Base-by-base conservation (phyloP, 345 rosid species). In the Cardamine chenopodiifolia region DNA sequence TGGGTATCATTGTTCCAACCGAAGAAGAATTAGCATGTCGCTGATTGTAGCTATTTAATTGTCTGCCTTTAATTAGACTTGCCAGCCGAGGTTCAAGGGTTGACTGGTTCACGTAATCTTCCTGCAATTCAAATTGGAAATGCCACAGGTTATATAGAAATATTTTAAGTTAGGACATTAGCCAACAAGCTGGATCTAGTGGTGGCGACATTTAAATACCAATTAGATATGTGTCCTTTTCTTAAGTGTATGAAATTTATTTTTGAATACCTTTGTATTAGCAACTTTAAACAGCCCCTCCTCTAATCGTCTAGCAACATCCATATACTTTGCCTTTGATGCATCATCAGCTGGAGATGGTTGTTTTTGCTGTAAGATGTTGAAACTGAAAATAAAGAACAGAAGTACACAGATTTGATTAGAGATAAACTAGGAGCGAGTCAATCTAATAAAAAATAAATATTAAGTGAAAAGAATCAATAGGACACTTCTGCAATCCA, bases 1-100 rank as follows among this genome's bases (percentile, higher is more conserved):
- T 96, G 19, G 98, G 98, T 71, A 96, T 90, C 99, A 96, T 96
- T 34, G 97, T 86, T 66, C 89, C 89, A 81, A 84, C 72, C 13
- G 90, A 60, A 26, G 95, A 71, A 42, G 99, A 81, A 83, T 83
- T 86, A 72, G 84, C 81, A 22, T 77, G 91, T 25, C 89, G 90
- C 47, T 85, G 90, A 62, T 72, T 85, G 73, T 84, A 86, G 76
- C 18, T 76, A 69, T 73, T 87, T 57, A 39, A 79, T 75, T 86
- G 25, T 39, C 75, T 25, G 34, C 81, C 77, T 82, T 72, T 87
- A 74, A 90, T 60, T 74, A 95, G 57, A 57, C 31, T 70, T 32
- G 84, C 81, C 70, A 92, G 62, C 50, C 99, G 98, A 67, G 50
- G 63, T 80, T 92, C 97, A 72, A 96, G 81, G 35, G 99, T 96